phyloP scores from a whole-genome alignment of 768 basidiomycete genomes.

The Amylocystis lapponica region DNA sequence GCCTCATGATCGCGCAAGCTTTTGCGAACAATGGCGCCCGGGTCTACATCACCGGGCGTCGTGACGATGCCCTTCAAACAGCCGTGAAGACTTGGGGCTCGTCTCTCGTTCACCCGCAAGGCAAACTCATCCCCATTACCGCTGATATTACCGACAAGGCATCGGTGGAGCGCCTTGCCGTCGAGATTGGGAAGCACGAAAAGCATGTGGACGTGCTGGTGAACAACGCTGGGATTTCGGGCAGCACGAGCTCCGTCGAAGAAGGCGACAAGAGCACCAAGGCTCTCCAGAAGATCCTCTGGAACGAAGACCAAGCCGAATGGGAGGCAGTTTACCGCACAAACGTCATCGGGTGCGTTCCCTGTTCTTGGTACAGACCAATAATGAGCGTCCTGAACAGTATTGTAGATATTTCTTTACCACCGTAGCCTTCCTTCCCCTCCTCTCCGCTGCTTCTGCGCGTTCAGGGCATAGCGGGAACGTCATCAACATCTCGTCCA shows the following conservation, averaged over 20 bases:
- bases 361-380: too few relatives aligned
- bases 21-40: constrained; percentile 37
- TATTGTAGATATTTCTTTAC: constrained; percentile 34
- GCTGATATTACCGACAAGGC: constrained; percentile 25
- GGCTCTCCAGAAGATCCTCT: constrained; percentile 23
- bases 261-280: constrained; percentile 24
- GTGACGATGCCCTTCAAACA: constrained; percentile 27
- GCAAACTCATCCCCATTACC: constrained; percentile 23
- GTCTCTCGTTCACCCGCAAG: constrained; percentile 21
- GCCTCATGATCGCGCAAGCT: constrained; percentile 37
- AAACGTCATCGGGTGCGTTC: constrained; percentile 26
- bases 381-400: too few relatives aligned
- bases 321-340: constrained; percentile 29
- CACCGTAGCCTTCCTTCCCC: constrained; percentile 39
- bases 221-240: constrained; percentile 27
- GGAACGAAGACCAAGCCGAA: constrained; percentile 21
- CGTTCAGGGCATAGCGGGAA: constrained; percentile 26
- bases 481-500: constrained; percentile 38
- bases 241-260: constrained; percentile 18
- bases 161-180: constrained; percentile 21
- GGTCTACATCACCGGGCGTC: constrained; percentile 35
- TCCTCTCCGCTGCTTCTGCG: constrained; percentile 32
- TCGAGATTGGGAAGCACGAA: constrained; percentile 20
- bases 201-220: constrained; percentile 29
- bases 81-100: constrained; percentile 22